phyloP scores from a whole-genome alignment of 1,284 basidiomycete species.

The Rhodotorula sp. region DNA sequence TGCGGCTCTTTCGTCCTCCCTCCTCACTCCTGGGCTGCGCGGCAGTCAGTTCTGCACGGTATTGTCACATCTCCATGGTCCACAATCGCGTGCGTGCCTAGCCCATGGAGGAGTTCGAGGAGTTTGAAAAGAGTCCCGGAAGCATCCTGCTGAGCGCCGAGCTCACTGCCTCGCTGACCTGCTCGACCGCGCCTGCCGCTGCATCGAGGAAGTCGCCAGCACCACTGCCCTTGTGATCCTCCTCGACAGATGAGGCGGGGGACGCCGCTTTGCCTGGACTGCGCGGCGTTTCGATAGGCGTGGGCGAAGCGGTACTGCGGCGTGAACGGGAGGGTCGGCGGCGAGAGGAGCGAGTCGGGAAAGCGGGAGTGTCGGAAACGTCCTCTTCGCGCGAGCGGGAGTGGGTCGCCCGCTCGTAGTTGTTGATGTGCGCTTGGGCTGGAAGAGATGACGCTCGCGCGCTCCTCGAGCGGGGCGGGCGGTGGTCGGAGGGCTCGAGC shows the following conservation, averaged over 20 bases:
- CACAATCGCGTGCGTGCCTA: not conserved
- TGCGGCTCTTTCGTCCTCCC: too few species aligned
- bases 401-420: too few species aligned
- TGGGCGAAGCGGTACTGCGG: not conserved
- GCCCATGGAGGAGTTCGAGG: too few species aligned
- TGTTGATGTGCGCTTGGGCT: too few species aligned
- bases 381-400: too few species aligned
- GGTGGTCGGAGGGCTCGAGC: too few species aligned
- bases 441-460: too few species aligned
- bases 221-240: not conserved
- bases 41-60: too few species aligned
- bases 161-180: conserved; percentile 14
- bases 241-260: not conserved
- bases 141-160: conserved; percentile 5
- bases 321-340: not conserved
- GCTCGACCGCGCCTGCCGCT: conserved; percentile 7
- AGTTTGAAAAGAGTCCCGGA: not conserved
- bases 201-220: not conserved
- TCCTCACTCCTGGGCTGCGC: too few species aligned
- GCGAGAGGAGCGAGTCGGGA: not conserved
- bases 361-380: too few species aligned
- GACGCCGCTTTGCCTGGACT: not conserved
- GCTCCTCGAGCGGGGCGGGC: too few species aligned
- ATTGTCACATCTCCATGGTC: not conserved
- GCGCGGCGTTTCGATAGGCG: not conserved